Conservation (phyloP, 2,329 filamentous ascomycete species). For the Penicillium vulpinum region DNA sequence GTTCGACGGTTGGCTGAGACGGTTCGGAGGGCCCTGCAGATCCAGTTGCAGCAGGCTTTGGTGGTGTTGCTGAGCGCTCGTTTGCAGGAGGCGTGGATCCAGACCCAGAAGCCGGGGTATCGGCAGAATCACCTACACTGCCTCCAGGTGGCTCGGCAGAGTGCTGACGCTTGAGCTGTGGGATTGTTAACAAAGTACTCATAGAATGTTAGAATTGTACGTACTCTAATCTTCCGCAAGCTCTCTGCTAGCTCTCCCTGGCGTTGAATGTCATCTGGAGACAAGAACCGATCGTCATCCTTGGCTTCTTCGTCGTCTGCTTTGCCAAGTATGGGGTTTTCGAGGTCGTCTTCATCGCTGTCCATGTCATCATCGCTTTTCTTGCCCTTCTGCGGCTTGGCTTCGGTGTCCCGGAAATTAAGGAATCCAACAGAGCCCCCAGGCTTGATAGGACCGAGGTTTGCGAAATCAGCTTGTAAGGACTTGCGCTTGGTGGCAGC, state of each 20-base stretch:
- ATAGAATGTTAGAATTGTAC: constrained; percentile 17
- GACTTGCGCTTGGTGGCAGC: constrained; percentile 74
- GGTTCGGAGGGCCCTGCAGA: constrained; percentile 18
- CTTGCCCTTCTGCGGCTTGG: constrained; percentile 56
- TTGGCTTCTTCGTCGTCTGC: constrained; percentile 60
- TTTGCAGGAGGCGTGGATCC: constrained; percentile 38
- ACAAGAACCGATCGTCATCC: constrained; percentile 51
- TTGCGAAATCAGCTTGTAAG: constrained; percentile 79
- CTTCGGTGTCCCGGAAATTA: constrained; percentile 73
- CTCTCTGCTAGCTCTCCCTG: constrained; percentile 65
- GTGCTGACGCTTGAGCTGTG: constrained; percentile 65
- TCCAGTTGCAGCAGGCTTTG: constrained; percentile 25
- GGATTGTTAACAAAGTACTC: constrained; percentile 11
- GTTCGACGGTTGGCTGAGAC: constrained; percentile 22
- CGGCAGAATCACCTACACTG: constrained; percentile 36
- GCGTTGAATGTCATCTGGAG: constrained; percentile 60
- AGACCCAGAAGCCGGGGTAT: constrained; percentile 39
- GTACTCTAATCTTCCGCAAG: constrained; percentile 65
- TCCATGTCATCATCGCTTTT: constrained; percentile 69
- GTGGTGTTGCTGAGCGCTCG: constrained; percentile 40
- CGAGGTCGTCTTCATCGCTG: constrained; percentile 68
- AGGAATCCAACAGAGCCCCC: constrained; percentile 89
- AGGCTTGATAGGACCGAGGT: constrained; percentile 77
- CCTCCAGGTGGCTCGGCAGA: constrained; percentile 57
- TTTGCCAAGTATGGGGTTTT: constrained; percentile 62